Evolutionary conservation across 2,329 filamentous ascomycete genomes (phyloP).

Genomic region (Colletotrichum orchidophilum): DNA sequence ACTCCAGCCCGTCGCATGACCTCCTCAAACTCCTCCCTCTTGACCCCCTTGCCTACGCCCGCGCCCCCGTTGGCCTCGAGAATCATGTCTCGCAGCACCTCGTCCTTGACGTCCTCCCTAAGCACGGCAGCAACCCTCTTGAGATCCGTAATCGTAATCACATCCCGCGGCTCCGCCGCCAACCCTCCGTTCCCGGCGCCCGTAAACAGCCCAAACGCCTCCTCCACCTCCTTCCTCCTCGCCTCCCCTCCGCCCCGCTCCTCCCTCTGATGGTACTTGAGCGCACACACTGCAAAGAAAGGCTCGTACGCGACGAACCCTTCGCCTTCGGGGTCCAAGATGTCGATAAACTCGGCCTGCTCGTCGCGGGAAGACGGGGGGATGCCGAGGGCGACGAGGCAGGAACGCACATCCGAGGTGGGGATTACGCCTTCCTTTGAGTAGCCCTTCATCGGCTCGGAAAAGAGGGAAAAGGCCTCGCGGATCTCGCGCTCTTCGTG

Average conservation of each 20-base stretch:
- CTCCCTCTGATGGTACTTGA: slow-evolving; percentile 77
- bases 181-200: slow-evolving; percentile 49
- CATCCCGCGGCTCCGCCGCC: slow-evolving; percentile 39
- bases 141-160: slow-evolving; percentile 85
- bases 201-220: slow-evolving; percentile 85
- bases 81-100: slow-evolving; percentile 91
- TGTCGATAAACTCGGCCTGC: slow-evolving; percentile 77
- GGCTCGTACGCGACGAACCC: slow-evolving; percentile 82
- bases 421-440: slow-evolving; percentile 74
- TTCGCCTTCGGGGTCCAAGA: slow-evolving; percentile 83
- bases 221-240: slow-evolving; percentile 75
- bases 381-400: slow-evolving; percentile 83
- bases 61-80: slow-evolving; percentile 89
- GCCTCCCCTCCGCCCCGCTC: slow-evolving; percentile 39
- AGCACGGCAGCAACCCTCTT: slow-evolving; percentile 81
- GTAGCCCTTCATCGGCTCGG: slow-evolving; percentile 69
- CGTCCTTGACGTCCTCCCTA: slow-evolving; percentile 85
- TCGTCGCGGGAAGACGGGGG: slow-evolving; percentile 71
- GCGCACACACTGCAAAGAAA: slow-evolving; percentile 88
- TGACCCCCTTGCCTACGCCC: slow-evolving; percentile 76
- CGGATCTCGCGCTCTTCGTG: slow-evolving; percentile 90
- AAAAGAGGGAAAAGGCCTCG: slow-evolving; percentile 88
- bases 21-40: slow-evolving; percentile 81
- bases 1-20: slow-evolving; percentile 88
- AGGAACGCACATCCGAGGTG: slow-evolving; percentile 74